These are phyloP conservation scores for Forsythia suspensa DNA, from an alignment of 257 asterid species.

Conservation along the genomic window DNA sequence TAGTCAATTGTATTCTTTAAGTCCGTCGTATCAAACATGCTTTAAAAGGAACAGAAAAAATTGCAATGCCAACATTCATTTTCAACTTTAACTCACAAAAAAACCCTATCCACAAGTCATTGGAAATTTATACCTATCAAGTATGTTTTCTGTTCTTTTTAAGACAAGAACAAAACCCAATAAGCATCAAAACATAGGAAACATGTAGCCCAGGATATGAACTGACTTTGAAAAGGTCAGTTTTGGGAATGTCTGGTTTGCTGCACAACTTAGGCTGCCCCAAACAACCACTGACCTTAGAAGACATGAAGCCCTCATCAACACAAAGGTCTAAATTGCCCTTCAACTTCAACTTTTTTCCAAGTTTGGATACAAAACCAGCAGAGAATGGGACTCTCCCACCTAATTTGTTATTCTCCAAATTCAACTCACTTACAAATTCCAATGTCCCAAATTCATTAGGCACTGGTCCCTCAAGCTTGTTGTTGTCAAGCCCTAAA, in stretches of 20 bases:
- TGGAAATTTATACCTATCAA: too few relatives aligned
- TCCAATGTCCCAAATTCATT: constrained; percentile 59
- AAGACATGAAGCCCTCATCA: constrained; percentile 49
- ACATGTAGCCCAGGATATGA: constrained; percentile 17
- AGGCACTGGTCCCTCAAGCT: constrained; percentile 69
- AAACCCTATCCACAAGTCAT: too few relatives aligned
- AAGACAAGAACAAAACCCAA: constrained; percentile 27
- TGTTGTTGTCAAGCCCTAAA: constrained; percentile 72
- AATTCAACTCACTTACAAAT: constrained; percentile 59
- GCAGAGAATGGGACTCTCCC: constrained; percentile 77
- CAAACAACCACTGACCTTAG: constrained; percentile 35
- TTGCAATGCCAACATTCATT: not conserved
- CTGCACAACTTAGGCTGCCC: constrained; percentile 54
- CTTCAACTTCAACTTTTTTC: constrained; percentile 72
- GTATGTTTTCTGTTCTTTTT: constrained; percentile 3
- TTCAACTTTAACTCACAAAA: constrained; percentile 4
- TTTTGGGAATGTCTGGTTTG: constrained; percentile 33
- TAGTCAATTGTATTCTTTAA: too few relatives aligned
- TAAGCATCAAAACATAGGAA: constrained; percentile 29
- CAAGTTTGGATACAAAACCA: constrained; percentile 49
- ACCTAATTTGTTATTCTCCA: constrained; percentile 73
- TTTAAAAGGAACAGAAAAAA: not conserved
- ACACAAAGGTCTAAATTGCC: constrained; percentile 80
- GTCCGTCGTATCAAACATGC: too few relatives aligned
- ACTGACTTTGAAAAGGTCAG: constrained; percentile 43